Evolutionary conservation across 805 yeast genomes (phyloP).

Genomic region (Scheffersomyces lignosus): DNA sequence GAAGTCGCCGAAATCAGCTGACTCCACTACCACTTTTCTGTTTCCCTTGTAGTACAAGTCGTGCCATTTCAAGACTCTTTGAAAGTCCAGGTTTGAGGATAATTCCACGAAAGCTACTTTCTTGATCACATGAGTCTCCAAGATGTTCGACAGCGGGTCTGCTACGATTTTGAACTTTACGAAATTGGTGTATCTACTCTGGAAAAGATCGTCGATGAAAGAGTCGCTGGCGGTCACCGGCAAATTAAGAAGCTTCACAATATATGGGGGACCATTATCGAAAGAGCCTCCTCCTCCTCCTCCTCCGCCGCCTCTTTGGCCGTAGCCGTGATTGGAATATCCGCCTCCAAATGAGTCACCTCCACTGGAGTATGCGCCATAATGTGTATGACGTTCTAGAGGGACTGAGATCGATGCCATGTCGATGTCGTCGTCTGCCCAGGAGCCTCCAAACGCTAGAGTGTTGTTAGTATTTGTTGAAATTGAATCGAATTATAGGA

Average conservation of each 20-base stretch:
- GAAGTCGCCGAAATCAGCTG: slow-evolving; percentile 42
- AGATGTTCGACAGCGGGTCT: slow-evolving; percentile 43
- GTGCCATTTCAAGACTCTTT: slow-evolving; percentile 61
- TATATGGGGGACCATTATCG: slow-evolving; percentile 57
- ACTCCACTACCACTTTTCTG: slow-evolving; percentile 38
- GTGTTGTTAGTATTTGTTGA: slow-evolving; percentile 15
- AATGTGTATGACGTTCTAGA: slow-evolving; percentile 25
- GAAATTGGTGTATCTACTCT: slow-evolving; percentile 58
- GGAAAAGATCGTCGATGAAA: slow-evolving; percentile 58
- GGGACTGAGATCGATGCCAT: slow-evolving; percentile 47
- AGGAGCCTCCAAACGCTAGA: slow-evolving; percentile 45
- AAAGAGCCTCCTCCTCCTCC: slow-evolving; percentile 1
- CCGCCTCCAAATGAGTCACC: slow-evolving; percentile 4
- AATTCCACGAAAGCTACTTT: slow-evolving; percentile 68
- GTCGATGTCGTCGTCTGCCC: slow-evolving; percentile 49
- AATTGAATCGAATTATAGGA: not conserved
- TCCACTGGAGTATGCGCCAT: slow-evolving; percentile 5
- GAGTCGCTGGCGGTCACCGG: slow-evolving; percentile 55
- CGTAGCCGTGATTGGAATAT: slow-evolving; percentile 2
- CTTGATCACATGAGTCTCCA: slow-evolving; percentile 38
- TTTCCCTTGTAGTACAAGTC: slow-evolving; percentile 53
- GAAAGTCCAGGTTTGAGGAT: slow-evolving; percentile 48
- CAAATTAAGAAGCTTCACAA: slow-evolving; percentile 60
- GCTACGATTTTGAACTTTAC: slow-evolving; percentile 62
- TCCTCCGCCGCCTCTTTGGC: no score